phyloP scores from a whole-genome alignment of 2,329 filamentous ascomycete species.

The Phyllachora maydis region DNA sequence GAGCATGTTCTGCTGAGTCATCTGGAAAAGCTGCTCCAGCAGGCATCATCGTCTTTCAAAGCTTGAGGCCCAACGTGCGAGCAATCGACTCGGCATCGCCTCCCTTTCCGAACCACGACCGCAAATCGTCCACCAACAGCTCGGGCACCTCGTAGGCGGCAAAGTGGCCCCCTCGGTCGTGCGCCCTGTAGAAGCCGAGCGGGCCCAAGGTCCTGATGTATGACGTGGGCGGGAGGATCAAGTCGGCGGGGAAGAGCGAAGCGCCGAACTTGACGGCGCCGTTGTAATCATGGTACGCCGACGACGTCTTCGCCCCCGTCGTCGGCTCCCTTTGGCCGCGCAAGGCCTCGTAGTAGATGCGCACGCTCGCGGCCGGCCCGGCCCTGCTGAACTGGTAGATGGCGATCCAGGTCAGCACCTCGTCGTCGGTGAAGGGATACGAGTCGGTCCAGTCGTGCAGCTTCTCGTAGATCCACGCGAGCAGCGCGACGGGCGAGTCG shows the following conservation, averaged over 20 bases:
- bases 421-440: conserved; percentile 57
- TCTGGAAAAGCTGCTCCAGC: too few species aligned
- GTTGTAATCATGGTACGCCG: conserved; percentile 8
- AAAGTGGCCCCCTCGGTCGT: conserved; percentile 36
- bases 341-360: conserved; percentile 59
- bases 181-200: conserved; percentile 32
- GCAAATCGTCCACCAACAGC: conserved; percentile 27
- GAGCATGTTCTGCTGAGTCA: too few species aligned
- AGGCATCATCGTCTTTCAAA: too few species aligned
- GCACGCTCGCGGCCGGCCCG: conserved; percentile 42
- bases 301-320: conserved; percentile 3
- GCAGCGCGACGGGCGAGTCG: conserved; percentile 47
- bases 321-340: conserved; percentile 20
- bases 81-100: neutral
- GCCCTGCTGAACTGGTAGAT: conserved; percentile 53
- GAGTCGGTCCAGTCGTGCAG: conserved; percentile 54
- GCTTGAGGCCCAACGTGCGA: too few species aligned
- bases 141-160: conserved; percentile 36
- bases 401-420: conserved; percentile 54
- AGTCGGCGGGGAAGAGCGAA: conserved; percentile 35
- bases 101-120: conserved; percentile 31
- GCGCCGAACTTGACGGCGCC: conserved; percentile 25
- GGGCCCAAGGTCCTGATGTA: conserved; percentile 39
- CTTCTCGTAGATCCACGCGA: conserved; percentile 71
- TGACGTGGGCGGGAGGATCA: conserved; percentile 27